These are phyloP conservation scores for Globisporangium nagaii DNA, from an alignment of 352 stramenopile species.

Conservation along the genomic window DNA sequence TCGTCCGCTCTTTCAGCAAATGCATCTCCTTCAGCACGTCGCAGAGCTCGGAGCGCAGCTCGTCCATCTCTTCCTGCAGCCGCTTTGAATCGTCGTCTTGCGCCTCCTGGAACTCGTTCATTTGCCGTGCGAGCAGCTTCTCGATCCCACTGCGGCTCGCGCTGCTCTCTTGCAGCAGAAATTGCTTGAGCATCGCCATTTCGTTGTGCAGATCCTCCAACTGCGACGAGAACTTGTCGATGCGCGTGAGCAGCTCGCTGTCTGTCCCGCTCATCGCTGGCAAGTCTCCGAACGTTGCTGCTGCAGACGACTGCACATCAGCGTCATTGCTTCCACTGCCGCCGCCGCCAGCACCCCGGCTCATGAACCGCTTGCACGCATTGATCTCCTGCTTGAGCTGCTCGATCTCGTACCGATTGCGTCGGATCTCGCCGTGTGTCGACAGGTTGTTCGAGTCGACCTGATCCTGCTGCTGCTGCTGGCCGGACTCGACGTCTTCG, in stretches of 20 bases:
- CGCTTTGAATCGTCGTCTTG: constrained; percentile 52
- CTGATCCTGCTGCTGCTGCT: constrained; percentile 8
- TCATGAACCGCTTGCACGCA: constrained; percentile 13
- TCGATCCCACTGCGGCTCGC: constrained; percentile 43
- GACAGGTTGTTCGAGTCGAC: not conserved
- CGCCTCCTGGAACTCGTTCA: constrained; percentile 35
- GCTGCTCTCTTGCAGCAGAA: constrained; percentile 41
- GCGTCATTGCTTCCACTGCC: not conserved
- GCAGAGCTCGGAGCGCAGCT: constrained; percentile 59
- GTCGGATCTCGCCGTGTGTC: constrained; percentile 4
- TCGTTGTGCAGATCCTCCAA: constrained; percentile 40
- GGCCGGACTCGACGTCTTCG: constrained; percentile 20
- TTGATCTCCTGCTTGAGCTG: constrained; percentile 19
- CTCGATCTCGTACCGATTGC: constrained; percentile 19
- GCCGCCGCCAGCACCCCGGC: constrained; percentile 5
- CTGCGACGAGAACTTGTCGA: constrained; percentile 38
- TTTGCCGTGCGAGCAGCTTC: constrained; percentile 39
- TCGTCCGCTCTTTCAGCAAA: constrained; percentile 60
- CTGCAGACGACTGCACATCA: constrained; percentile 1
- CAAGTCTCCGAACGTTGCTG: not conserved
- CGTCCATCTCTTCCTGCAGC: constrained; percentile 55
- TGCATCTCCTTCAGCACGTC: constrained; percentile 64
- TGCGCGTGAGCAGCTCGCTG: constrained; percentile 18
- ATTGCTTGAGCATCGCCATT: constrained; percentile 50
- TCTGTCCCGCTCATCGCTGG: not conserved